phyloP scores from a whole-genome alignment of 2,329 filamentous ascomycete genomes.

The Amesomyces nigricolor region DNA sequence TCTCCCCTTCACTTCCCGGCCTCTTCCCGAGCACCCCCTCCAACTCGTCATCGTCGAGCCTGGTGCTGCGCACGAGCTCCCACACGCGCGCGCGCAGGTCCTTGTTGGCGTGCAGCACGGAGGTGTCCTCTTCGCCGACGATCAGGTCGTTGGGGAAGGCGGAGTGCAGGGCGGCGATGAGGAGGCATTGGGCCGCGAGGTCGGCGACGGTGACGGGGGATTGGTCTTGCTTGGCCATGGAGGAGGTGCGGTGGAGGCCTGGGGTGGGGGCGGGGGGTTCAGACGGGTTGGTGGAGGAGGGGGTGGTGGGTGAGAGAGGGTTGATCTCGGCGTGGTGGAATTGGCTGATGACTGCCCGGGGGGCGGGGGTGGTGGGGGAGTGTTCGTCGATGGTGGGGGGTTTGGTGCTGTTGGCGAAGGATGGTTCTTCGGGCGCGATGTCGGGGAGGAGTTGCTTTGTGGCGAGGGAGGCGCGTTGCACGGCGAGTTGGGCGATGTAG shows the following conservation, averaged over 20 bases:
- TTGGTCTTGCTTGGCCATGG: constrained; percentile 73
- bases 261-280: not conserved
- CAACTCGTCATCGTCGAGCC: constrained; percentile 52
- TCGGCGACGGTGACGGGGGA: constrained; percentile 97
- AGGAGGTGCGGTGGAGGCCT: not conserved
- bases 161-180: constrained; percentile 82
- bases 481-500: constrained; percentile 77
- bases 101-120: constrained; percentile 66
- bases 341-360: not conserved
- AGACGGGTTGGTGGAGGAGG: not conserved
- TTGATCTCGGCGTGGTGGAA: not conserved
- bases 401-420: not conserved
- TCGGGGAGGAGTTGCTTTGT: constrained; percentile 59
- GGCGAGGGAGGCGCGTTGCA: constrained; percentile 64
- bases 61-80: constrained; percentile 66
- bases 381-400: not conserved
- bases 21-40: constrained; percentile 54
- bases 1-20: constrained; percentile 51
- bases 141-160: constrained; percentile 89
- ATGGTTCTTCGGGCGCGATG: constrained; percentile 31
- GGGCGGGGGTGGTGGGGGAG: not conserved
- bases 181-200: constrained; percentile 94
- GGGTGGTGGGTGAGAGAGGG: not conserved
- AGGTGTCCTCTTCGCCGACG: constrained; percentile 91
- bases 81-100: constrained; percentile 72